phyloP scores from a whole-genome alignment of 495 filamentous ascomycete genomes.

The Penicillium tannophilum region DNA sequence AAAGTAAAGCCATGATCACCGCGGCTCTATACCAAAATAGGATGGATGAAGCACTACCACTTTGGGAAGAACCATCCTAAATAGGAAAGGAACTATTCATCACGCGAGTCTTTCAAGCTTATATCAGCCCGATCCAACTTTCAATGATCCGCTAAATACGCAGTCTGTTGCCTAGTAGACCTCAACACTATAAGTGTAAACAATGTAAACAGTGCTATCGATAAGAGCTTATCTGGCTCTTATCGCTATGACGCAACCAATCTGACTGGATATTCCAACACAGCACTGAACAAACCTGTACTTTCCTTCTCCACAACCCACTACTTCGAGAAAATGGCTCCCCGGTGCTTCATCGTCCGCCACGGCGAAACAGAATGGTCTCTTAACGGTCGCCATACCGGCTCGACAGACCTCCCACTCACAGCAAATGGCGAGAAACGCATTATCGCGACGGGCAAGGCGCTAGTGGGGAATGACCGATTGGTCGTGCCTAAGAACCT shows the following conservation, averaged over 20 bases:
- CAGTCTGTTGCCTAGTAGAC: no score
- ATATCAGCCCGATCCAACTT: no score
- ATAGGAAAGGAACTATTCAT: no score
- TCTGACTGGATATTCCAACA: neutral
- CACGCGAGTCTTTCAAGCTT: no score
- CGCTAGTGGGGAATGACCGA: conserved; percentile 80
- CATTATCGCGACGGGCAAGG: conserved; percentile 76
- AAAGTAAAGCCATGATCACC: neutral
- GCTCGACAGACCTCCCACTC: conserved; percentile 80
- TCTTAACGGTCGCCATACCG: conserved; percentile 88
- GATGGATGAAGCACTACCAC: no score
- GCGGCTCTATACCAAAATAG: neutral
- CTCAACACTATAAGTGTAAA: neutral
- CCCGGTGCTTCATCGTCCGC: conserved; percentile 88
- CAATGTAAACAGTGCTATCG: no score
- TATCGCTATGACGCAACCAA: conserved; percentile 8
- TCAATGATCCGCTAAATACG: no score
- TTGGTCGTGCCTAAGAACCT: conserved; percentile 84
- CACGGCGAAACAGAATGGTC: conserved; percentile 99
- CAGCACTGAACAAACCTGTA: neutral
- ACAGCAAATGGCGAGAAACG: conserved; percentile 86
- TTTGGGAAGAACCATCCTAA: no score
- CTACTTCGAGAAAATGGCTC: conserved; percentile 52
- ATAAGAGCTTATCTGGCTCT: neutral
- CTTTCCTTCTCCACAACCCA: neutral